Conservation (phyloP, 495 filamentous ascomycete genomes). For the Penicillium soppii region DNA sequence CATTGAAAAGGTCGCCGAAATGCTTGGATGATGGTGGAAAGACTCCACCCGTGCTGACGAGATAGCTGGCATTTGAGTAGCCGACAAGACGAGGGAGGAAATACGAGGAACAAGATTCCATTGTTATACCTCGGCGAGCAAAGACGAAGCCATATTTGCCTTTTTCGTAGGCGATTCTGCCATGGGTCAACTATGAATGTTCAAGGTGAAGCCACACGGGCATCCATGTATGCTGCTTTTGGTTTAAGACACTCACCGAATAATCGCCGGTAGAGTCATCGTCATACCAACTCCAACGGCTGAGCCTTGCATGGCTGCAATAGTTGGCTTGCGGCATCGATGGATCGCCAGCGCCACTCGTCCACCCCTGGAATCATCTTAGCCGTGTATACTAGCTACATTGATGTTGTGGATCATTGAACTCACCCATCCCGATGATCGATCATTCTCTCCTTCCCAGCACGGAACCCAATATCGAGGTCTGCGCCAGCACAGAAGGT, state of each 20-base stretch:
- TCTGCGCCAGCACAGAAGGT: conserved; percentile 69
- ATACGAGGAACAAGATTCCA: conserved; percentile 63
- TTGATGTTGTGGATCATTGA: conserved; percentile 34
- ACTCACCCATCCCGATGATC: conserved; percentile 50
- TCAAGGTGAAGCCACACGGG: no score
- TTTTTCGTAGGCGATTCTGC: conserved; percentile 49
- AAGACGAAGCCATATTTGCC: conserved; percentile 67
- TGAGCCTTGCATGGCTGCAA: conserved; percentile 63
- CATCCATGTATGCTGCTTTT: neutral
- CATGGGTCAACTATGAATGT: neutral
- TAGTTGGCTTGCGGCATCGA: conserved; percentile 61
- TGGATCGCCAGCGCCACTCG: conserved; percentile 58
- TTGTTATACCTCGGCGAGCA: conserved; percentile 57
- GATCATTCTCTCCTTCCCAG: conserved; percentile 17
- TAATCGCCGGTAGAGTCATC: conserved; percentile 61
- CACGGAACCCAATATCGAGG: conserved; percentile 53
- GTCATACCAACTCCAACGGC: conserved; percentile 69
- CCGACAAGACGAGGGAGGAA: conserved; percentile 64
- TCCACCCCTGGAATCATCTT: conserved; percentile 24
- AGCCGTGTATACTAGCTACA: neutral
- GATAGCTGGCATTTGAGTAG: conserved; percentile 53
- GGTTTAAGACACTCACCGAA: conserved; percentile 32
- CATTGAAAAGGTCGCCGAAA: conserved; percentile 55
- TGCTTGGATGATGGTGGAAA: conserved; percentile 32
- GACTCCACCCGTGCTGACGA: conserved; percentile 36